Evolutionary conservation across 176 grass and related monocot genomes (phyloP).

Genomic region (Triticum turgidum): DNA sequence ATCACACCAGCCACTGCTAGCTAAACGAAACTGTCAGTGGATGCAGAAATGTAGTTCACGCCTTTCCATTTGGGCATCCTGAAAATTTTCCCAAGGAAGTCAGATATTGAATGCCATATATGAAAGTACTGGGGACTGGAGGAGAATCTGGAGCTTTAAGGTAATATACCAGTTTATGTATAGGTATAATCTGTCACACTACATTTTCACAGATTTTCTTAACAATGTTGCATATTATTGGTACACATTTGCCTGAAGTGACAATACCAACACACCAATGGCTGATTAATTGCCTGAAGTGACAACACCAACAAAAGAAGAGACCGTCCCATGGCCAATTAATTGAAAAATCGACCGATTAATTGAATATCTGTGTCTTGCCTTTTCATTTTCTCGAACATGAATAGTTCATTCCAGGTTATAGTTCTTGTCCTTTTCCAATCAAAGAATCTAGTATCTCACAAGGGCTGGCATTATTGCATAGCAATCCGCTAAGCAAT

Average conservation of each 20-base stretch:
- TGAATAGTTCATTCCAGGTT: conserved; percentile 7
- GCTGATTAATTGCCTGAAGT: conserved; percentile 13
- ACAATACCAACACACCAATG: not conserved
- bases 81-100: not conserved
- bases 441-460: conserved; percentile 60
- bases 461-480: conserved; percentile 76
- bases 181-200: not conserved
- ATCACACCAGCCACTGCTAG: not conserved
- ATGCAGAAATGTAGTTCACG: conserved; percentile 26
- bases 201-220: conserved; percentile 12
- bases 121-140: not conserved
- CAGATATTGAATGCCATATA: not conserved
- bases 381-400: conserved; percentile 24
- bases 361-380: conserved; percentile 6
- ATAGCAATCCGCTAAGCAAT: conserved; percentile 91
- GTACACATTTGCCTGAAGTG: conserved; percentile 16
- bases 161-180: conserved; percentile 30
- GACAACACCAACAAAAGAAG: not conserved
- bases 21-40: not conserved
- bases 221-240: conserved; percentile 6
- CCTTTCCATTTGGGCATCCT: conserved; percentile 7
- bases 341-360: not conserved
- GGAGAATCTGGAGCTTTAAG: not conserved
- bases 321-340: not conserved
- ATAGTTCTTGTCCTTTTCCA: conserved; percentile 10